Evolutionary conservation across 129 eudicot genomes (phyloP).

Genomic region (Cynara cardunculus): DNA sequence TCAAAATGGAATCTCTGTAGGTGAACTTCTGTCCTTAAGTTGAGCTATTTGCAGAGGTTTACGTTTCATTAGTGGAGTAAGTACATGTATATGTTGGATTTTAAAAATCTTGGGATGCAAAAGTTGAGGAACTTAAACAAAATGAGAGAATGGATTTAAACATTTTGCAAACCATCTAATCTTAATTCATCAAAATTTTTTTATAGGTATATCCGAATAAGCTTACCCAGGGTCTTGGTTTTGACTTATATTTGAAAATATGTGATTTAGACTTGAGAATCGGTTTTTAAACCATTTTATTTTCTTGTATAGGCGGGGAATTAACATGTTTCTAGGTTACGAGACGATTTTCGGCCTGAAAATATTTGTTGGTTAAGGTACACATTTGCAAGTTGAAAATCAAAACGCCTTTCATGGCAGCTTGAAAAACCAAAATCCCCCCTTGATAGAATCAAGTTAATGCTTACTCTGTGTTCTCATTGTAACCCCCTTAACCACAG

Average conservation of each 20-base stretch:
- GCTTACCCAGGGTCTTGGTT: not conserved
- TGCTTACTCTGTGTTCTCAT: not conserved
- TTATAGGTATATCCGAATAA: not conserved
- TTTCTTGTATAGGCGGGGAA: not conserved
- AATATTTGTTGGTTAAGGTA: not conserved
- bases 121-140: not conserved
- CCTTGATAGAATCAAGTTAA: not conserved
- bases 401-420: not conserved
- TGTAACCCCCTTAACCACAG: not conserved
- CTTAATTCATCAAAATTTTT: not conserved
- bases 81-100: not conserved
- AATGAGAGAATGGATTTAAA: not conserved
- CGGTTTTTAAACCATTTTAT: not conserved
- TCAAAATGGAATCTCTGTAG: conserved; percentile 57
- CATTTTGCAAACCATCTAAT: not conserved
- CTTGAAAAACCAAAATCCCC: not conserved
- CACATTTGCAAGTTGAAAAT: not conserved
- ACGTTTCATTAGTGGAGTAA: not conserved
- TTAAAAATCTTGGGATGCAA: not conserved
- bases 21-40: conserved; percentile 27
- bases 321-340: not conserved
- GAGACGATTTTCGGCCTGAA: not conserved
- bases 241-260: too few relatives aligned
- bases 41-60: conserved; percentile 12
- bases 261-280: not conserved